Percentiles rank a stretch among this genome's conserved stretches.
Evolutionary conservation across 495 filamentous ascomycete species (phyloP).

Genomic region (Tuber borchii): DNA sequence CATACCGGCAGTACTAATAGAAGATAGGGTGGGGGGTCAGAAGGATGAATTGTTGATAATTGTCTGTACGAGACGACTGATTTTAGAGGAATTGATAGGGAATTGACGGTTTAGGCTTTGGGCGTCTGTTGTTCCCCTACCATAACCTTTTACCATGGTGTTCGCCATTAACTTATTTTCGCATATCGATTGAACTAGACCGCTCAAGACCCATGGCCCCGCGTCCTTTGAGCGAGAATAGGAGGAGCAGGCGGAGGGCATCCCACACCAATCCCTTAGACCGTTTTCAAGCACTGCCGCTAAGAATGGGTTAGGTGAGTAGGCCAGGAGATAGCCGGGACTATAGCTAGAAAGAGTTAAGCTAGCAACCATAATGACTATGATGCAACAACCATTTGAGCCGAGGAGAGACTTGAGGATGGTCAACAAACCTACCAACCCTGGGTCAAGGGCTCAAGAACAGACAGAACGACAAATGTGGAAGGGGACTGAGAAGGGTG

Average conservation of each 20-base stretch:
- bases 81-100: conserved; percentile 16
- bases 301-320: too few relatives aligned
- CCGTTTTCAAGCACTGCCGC: too few relatives aligned
- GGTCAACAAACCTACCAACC: too few relatives aligned
- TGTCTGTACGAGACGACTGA: not conserved
- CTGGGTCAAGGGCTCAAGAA: too few relatives aligned
- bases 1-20: not conserved
- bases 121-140: conserved; percentile 13
- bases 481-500: too few relatives aligned
- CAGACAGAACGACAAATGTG: too few relatives aligned
- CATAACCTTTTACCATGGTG: not conserved
- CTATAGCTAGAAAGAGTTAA: too few relatives aligned
- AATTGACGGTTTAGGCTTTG: conserved; percentile 31
- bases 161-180: not conserved
- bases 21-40: not conserved
- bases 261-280: not conserved
- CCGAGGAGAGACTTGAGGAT: too few relatives aligned
- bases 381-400: too few relatives aligned
- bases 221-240: not conserved
- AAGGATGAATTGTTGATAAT: not conserved
- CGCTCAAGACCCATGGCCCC: not conserved
- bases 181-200: conserved; percentile 1
- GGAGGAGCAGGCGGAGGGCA: not conserved
- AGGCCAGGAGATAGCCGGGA: too few relatives aligned
- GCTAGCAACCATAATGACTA: too few relatives aligned